These are phyloP conservation scores for Epichloe aotearoae DNA, from an alignment of 2,329 filamentous ascomycete genomes.

Conservation along the genomic window DNA sequence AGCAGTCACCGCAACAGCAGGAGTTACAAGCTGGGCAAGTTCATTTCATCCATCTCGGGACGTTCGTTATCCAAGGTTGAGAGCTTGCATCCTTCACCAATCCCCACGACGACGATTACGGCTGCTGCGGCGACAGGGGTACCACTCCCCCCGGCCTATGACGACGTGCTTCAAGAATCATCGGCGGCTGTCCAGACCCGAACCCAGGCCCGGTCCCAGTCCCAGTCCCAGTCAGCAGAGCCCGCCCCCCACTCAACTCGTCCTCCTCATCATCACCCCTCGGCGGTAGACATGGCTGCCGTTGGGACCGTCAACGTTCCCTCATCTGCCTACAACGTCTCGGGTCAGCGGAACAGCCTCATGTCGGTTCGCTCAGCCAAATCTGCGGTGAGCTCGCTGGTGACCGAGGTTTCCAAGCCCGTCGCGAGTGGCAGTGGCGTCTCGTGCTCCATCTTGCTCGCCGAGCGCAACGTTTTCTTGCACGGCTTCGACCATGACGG, in stretches of 20 bases:
- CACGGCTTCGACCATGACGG: constrained; percentile 66
- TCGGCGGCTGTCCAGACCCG: background rate
- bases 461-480: constrained; percentile 69
- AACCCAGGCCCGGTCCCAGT: background rate
- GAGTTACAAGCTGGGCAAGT: constrained; percentile 6
- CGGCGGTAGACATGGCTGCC: constrained; percentile 10
- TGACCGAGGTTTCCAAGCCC: constrained; percentile 53
- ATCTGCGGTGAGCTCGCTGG: constrained; percentile 33
- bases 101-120: background rate
- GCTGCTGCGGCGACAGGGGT: constrained; percentile 8
- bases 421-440: constrained; percentile 68
- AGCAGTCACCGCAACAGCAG: constrained; percentile 24
- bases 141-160: constrained; percentile 15
- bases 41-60: constrained; percentile 7
- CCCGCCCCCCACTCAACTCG: constrained; percentile 1
- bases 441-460: constrained; percentile 58
- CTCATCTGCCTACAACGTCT: constrained; percentile 13
- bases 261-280: constrained; percentile 1
- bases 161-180: constrained; percentile 14
- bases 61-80: constrained; percentile 1
- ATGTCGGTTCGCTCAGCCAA: constrained; percentile 39
- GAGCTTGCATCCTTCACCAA: background rate
- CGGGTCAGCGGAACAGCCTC: constrained; percentile 33
- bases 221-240: background rate
- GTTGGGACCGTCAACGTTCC: constrained; percentile 10